Conservation (phyloP, 139 green algal genomes). For the Chlamydomonas eustigma region DNA sequence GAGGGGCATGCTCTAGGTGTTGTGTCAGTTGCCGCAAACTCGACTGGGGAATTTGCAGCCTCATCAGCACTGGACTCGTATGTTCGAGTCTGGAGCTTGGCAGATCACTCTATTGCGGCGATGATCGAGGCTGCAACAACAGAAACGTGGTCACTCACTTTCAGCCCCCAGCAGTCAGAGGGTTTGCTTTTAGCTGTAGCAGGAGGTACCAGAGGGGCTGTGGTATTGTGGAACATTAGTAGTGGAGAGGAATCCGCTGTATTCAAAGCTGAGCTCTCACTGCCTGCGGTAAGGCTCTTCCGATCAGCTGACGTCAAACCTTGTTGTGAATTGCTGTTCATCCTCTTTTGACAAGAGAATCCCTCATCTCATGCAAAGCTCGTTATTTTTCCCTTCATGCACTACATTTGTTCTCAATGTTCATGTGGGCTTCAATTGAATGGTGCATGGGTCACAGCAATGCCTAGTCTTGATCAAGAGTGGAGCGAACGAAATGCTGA, state of each 20-base stretch:
- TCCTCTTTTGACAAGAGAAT: too few relatives aligned
- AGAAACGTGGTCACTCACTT: conserved; percentile 79
- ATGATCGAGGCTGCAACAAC: conserved; percentile 74
- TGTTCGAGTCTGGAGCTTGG: conserved; percentile 72
- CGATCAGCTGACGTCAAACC: too few relatives aligned
- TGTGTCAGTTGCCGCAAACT: conserved; percentile 66
- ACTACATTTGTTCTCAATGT: too few relatives aligned
- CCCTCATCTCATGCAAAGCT: too few relatives aligned
- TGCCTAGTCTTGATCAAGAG: too few relatives aligned
- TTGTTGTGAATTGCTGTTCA: too few relatives aligned
- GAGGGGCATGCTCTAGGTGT: conserved; percentile 79
- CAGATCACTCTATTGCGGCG: conserved; percentile 41
- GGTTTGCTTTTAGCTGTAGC: conserved; percentile 55
- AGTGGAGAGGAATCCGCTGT: conserved; percentile 20
- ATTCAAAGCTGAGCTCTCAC: conserved; percentile 15
- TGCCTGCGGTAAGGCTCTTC: conserved; percentile 21
- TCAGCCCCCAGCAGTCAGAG: conserved; percentile 44
- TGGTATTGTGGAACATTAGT: conserved; percentile 41
- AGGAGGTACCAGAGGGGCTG: conserved; percentile 58
- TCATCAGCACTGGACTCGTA: conserved; percentile 76
- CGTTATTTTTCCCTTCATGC: too few relatives aligned
- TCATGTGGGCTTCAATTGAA: too few relatives aligned
- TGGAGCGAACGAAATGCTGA: too few relatives aligned
- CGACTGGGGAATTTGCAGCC: conserved; percentile 60
- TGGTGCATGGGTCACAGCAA: too few relatives aligned